Evolutionary conservation across 257 asterid genomes (phyloP).

Genomic region (Solanum sejunctum): DNA sequence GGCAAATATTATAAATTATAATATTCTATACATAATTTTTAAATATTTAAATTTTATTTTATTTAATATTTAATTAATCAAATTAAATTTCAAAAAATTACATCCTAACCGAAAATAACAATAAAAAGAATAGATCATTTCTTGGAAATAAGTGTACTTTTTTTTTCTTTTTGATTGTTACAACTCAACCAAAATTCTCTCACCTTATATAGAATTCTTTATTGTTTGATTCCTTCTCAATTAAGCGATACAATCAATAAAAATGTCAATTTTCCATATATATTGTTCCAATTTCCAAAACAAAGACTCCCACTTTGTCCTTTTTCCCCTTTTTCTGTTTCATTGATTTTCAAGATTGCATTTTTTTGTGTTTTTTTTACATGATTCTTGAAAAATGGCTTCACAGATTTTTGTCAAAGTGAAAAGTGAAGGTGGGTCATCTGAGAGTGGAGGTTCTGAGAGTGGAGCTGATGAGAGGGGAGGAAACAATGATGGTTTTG

Average conservation of each 20-base stretch:
- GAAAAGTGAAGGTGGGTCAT: conserved; percentile 21
- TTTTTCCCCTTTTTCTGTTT: background rate
- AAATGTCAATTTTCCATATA: background rate
- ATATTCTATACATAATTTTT: no score
- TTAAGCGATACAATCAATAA: background rate
- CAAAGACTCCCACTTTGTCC: background rate
- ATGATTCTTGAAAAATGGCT: background rate
- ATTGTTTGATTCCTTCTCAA: background rate
- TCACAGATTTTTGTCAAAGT: conserved; percentile 15
- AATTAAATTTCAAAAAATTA: no score
- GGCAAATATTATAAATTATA: no score
- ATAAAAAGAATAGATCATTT: background rate
- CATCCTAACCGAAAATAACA: no score
- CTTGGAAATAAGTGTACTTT: background rate
- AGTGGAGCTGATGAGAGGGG: conserved; percentile 33
- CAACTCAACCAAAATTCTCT: background rate
- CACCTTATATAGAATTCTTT: background rate
- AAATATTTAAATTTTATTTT: no score
- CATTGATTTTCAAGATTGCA: background rate
- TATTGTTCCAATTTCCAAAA: background rate
- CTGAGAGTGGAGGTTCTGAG: conserved; percentile 43
- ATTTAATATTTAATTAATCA: no score
- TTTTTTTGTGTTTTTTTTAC: background rate
- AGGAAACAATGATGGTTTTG: conserved; percentile 22
- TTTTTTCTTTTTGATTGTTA: background rate